Evolutionary conservation across 352 stramenopile genomes (phyloP), one percentile per base, ranked within the genome.

Genomic region (Globisporangium paddicum): DNA sequence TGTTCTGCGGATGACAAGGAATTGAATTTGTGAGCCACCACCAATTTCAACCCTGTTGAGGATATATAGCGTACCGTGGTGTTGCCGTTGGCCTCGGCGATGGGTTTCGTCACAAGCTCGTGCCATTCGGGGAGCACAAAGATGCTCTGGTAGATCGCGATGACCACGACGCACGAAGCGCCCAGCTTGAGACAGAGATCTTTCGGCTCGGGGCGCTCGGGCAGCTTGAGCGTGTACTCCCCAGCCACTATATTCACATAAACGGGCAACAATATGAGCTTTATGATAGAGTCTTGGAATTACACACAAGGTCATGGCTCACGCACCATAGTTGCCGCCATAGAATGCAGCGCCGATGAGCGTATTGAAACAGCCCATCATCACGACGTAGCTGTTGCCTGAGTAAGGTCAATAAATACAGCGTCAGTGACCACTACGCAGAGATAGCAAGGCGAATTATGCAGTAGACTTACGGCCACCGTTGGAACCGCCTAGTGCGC

Each of bases 321-420:
- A 56, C 63, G 41, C 23, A 82, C 73, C 74, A 52, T 95, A 95
- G 69, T 93, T 95, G 32, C 81, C 85, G 8, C 82, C 85, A 58
- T 95, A 95, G 53, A 93, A 95, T 2, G 77, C 85, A 1, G 85
- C 85, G 2, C 80, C 85, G 2, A 95, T 66, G 26, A 95, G 69
- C 40, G 85, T 92, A 59, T 95, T 87, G 55, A 93, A 72, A 54
- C 82, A 93, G 34, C 85, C 85, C 85, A 95, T 92, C 40, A 95
- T 69, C 60, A 95, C 85, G 10, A 90, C 59, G 19, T 82, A 71
- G 49, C 72, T 76, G 54, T 91, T 81, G 40, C 65, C 68, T 74
- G 44, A 23, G 14, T 50, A 2, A 9, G 23, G 14, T 47, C 5
- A 69, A 23, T 7, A 26, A 71, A 16, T 10, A 18, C 13, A 44